These are phyloP conservation scores for Aspergillus olivimuriae DNA, from an alignment of 495 filamentous ascomycete genomes.

Conservation along the genomic window DNA sequence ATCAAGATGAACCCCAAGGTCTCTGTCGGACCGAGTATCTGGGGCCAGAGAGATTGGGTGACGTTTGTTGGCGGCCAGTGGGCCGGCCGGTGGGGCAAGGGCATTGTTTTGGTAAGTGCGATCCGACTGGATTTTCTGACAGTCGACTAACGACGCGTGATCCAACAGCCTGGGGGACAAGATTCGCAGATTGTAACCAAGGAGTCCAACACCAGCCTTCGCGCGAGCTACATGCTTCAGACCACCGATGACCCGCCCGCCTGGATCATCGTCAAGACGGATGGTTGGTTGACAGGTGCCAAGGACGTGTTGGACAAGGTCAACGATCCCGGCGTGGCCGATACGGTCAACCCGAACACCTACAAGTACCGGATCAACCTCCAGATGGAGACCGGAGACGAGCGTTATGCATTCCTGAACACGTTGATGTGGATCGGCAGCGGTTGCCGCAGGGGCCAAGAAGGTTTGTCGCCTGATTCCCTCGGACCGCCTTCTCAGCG, in stretches of 20 bases:
- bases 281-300: conserved; percentile 52
- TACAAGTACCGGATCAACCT: conserved; percentile 54
- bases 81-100: conserved; percentile 56
- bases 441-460: conserved; percentile 51
- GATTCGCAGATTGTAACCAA: conserved; percentile 52
- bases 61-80: conserved; percentile 53
- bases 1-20: conserved; percentile 54
- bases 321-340: conserved; percentile 41
- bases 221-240: conserved; percentile 50
- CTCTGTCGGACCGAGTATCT: conserved; percentile 44
- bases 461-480: conserved; percentile 30
- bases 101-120: conserved; percentile 48
- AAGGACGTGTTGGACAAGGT: conserved; percentile 54
- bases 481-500: neutral
- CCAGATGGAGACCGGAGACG: conserved; percentile 55
- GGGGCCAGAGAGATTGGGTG: conserved; percentile 53
- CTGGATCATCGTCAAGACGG: conserved; percentile 52
- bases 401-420: conserved; percentile 56
- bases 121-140: neutral
- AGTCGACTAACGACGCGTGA: neutral
- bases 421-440: conserved; percentile 57
- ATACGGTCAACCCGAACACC: conserved; percentile 48
- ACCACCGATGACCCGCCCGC: conserved; percentile 53
- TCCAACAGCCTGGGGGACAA: conserved; percentile 48
- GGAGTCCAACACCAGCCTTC: conserved; percentile 47